phyloP scores from a whole-genome alignment of 1,284 basidiomycete genomes.

The Tilletiopsis washingtonensis region DNA sequence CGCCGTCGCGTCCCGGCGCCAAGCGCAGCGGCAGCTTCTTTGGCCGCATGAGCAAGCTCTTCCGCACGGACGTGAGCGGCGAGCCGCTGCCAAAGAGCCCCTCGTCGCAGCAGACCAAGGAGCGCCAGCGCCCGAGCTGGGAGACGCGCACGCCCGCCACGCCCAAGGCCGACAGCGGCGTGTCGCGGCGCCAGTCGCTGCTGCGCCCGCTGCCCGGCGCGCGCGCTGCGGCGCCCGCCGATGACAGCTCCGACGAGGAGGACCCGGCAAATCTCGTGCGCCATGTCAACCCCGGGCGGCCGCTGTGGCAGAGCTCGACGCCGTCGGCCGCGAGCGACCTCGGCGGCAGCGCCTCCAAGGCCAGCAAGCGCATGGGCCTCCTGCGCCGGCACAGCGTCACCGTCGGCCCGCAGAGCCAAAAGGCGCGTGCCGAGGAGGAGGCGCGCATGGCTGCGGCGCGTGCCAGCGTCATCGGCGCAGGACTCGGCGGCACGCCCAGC shows the following conservation, averaged over 20 bases:
- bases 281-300: slow-evolving; percentile 29
- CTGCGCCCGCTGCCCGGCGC: not conserved
- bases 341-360: slow-evolving; percentile 14
- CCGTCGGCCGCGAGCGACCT: slow-evolving; percentile 17
- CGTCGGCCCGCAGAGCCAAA: slow-evolving; percentile 31
- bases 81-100: slow-evolving; percentile 1
- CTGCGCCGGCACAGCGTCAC: slow-evolving; percentile 16
- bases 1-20: slow-evolving; percentile 8
- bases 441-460: slow-evolving; percentile 26
- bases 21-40: slow-evolving; percentile 34
- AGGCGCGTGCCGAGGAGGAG: slow-evolving; percentile 13
- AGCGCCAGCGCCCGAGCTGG: slow-evolving; percentile 11
- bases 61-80: slow-evolving; percentile 38
- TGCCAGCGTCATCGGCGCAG: slow-evolving; percentile 33
- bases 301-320: slow-evolving; percentile 10
- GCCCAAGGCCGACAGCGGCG: slow-evolving; percentile 2
- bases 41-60: slow-evolving; percentile 37
- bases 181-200: not conserved
- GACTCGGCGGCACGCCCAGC: slow-evolving; percentile 12
- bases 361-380: not conserved
- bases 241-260: slow-evolving; percentile 38
- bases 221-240: slow-evolving; percentile 2
- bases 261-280: slow-evolving; percentile 30
- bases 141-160: slow-evolving; percentile 19
- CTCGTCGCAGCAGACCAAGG: slow-evolving; percentile 1